These are phyloP conservation scores for Microdochium trichocladiopsis DNA, from an alignment of 2,329 filamentous ascomycete species.

Conservation along the genomic window DNA sequence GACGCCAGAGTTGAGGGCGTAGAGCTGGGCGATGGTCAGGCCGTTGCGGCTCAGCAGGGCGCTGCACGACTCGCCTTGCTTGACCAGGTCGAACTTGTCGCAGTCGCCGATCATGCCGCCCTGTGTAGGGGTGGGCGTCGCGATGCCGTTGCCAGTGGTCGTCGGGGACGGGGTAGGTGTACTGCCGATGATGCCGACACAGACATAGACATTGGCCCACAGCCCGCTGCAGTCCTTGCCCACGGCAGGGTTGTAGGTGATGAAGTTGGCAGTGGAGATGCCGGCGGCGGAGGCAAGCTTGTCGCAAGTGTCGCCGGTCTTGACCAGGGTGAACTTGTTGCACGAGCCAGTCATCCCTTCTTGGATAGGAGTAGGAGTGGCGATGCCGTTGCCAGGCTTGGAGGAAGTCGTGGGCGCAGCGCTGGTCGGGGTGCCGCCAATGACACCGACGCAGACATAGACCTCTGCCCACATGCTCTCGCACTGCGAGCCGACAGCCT, in stretches of 20 bases:
- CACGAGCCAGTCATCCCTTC: slow-evolving; percentile 19
- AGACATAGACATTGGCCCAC: slow-evolving; percentile 3
- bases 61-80: slow-evolving; percentile 13
- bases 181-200: neutral
- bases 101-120: slow-evolving; percentile 19
- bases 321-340: slow-evolving; percentile 17
- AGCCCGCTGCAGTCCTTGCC: slow-evolving; percentile 4
- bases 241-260: slow-evolving; percentile 13
- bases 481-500: slow-evolving; percentile 6
- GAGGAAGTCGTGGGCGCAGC: slow-evolving; percentile 5
- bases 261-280: slow-evolving; percentile 9
- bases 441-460: slow-evolving; percentile 1
- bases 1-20: slow-evolving; percentile 13
- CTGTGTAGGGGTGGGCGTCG: slow-evolving; percentile 20
- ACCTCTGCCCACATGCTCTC: slow-evolving; percentile 3
- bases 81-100: slow-evolving; percentile 17
- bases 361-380: slow-evolving; percentile 20
- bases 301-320: slow-evolving; percentile 13
- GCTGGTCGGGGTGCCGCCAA: neutral
- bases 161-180: slow-evolving; percentile 6
- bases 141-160: slow-evolving; percentile 7
- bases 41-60: slow-evolving; percentile 12
- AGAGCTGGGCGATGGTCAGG: slow-evolving; percentile 15
- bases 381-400: slow-evolving; percentile 10
- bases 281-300: slow-evolving; percentile 9